Evolutionary conservation across 2,329 filamentous ascomycete genomes (phyloP).

Genomic region (Aspergillus ibericus): DNA sequence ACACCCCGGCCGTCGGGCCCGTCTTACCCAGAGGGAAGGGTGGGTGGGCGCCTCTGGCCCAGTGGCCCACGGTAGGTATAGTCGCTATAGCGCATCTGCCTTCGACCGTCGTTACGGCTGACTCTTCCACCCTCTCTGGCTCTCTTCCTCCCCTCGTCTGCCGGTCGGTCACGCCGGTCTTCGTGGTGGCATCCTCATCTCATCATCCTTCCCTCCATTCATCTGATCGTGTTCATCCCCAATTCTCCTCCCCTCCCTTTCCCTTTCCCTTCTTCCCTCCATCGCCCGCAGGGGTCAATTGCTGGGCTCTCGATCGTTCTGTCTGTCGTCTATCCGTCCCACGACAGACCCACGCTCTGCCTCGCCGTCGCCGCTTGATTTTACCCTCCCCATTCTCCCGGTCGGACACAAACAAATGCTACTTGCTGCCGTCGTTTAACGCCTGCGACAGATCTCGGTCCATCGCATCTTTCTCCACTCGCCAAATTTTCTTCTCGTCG

Average conservation of each 20-base stretch:
- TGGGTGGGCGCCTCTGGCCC: not conserved
- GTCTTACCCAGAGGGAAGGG: not conserved
- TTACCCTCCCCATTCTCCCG: not conserved
- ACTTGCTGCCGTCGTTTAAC: not conserved
- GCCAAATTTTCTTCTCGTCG: not conserved
- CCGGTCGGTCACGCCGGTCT: not conserved
- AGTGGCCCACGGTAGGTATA: not conserved
- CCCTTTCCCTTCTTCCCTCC: not conserved
- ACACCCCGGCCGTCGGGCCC: not conserved
- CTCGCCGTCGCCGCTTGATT: not conserved
- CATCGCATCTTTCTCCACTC: not conserved
- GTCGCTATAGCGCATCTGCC: conserved; percentile 5
- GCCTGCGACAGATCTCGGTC: not conserved
- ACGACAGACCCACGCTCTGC: not conserved
- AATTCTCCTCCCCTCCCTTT: not conserved
- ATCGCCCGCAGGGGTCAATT: conserved; percentile 10
- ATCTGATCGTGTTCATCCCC: not conserved
- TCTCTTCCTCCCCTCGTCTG: conserved; percentile 8
- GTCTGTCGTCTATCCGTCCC: not conserved
- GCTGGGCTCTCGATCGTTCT: conserved; percentile 4
- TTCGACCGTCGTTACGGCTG: conserved; percentile 13
- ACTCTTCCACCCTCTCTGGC: conserved; percentile 9
- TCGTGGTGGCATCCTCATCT: not conserved
- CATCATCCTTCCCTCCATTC: conserved; percentile 1
- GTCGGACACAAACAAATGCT: not conserved